Conservation (phyloP, 2,329 filamentous ascomycete species). For the Corinectria fuckeliana region DNA sequence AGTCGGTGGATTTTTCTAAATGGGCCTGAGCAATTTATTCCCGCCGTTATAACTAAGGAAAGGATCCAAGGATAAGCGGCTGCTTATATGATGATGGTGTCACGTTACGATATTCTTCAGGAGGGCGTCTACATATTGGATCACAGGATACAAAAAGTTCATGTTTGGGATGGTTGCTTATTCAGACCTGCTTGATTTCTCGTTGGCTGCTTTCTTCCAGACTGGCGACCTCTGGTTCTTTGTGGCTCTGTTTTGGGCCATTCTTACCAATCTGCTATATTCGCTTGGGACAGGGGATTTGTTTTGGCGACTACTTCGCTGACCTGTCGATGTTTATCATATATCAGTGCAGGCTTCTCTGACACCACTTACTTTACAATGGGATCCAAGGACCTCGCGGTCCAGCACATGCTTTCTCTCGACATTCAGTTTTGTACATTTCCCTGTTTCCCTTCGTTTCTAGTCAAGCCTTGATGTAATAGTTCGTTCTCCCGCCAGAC, state of each 20-base stretch:
- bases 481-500: too few species aligned
- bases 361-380: background rate
- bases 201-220: background rate
- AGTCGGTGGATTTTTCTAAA: slow-evolving; percentile 49
- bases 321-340: background rate
- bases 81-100: slow-evolving; percentile 26
- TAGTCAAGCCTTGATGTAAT: too few species aligned
- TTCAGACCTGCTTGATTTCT: slow-evolving; percentile 2
- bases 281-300: slow-evolving; percentile 8
- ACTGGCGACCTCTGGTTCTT: background rate
- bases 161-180: slow-evolving; percentile 26
- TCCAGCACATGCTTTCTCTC: background rate
- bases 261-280: slow-evolving; percentile 4
- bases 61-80: background rate
- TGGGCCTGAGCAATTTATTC: slow-evolving; percentile 41
- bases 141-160: slow-evolving; percentile 39
- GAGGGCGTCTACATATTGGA: slow-evolving; percentile 41
- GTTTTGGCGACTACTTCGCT: background rate
- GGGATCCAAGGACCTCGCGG: background rate
- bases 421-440: background rate
- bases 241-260: slow-evolving; percentile 14
- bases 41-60: background rate
- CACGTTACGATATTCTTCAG: slow-evolving; percentile 7
- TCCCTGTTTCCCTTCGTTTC: background rate
- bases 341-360: background rate